Base-by-base conservation (phyloP, 495 filamentous ascomycete genomes). In the Tuber umbilicatum region DNA sequence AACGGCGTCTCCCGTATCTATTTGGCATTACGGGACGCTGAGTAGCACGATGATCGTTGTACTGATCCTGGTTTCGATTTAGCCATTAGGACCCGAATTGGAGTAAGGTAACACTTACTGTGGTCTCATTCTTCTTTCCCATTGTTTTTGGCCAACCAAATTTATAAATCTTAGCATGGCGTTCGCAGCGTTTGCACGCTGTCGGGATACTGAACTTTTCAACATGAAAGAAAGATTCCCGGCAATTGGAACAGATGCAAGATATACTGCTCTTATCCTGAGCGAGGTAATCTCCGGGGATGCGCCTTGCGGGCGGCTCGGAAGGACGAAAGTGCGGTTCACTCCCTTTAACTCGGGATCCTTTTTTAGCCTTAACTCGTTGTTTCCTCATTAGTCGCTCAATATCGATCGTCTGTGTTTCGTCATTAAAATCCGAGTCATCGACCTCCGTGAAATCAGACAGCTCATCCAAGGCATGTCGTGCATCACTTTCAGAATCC, bases 91-190 rank as follows among this genome's bases (percentile, higher is more conserved):
- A 64, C 31, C 12, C 27, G 31, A 64, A 31, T 64, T 64, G n/a
- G 17, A 31, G n/a, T 3, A 31, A 16, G 55, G n/a, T 31, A 14
- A 31, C 27, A 14, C 55, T 31, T 69, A 82, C 90, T 80, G 97
- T 93, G 37, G 87, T 89, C 80, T 98, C 95, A 17, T 85, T 75
- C 27, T 87, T 87, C 0, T 91, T 91, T 74, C 86, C 89, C 47
- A 97, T 91, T 2, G 96, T 98, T 84, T 98, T 96, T 27, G 95
- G 95, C 96, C 96, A 99, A 71, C 89, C 87, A 80, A 91, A 97
- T 0, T 96, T 96, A 82, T 97, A 99, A 1, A 99, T 86, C 83
- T 96, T 98, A 39, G 92, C 94, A 79, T 99, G 95, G 0, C 96
- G 88, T 85, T 98, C 96, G 84, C 95, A 99, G 27, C 96, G 89